A percentile compares a stretch with the other conserved stretches of the same genome.
phyloP scores from a whole-genome alignment of 2,329 filamentous ascomycete species.

The Beauveria sp. region DNA sequence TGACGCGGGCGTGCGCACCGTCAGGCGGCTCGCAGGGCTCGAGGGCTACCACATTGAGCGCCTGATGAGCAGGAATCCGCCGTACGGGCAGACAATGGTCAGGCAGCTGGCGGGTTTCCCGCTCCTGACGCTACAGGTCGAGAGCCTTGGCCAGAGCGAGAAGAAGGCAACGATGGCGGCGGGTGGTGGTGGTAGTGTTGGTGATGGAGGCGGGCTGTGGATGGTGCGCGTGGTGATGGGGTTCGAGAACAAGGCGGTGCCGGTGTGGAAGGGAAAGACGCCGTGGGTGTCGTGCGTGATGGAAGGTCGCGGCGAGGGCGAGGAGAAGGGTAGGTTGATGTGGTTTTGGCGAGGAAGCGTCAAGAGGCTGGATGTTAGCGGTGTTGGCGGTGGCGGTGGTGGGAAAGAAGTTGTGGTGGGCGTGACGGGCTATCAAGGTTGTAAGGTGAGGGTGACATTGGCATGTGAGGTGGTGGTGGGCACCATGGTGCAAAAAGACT shows the following conservation, averaged over 20 bases:
- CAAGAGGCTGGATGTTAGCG: constrained; percentile 42
- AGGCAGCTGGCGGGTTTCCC: constrained; percentile 65
- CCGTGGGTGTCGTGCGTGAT: constrained; percentile 69
- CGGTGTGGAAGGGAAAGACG: constrained; percentile 54
- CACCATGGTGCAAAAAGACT: constrained; percentile 32
- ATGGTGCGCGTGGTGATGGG: constrained; percentile 59
- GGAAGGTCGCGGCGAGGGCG: constrained; percentile 31
- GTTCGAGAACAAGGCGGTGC: constrained; percentile 58
- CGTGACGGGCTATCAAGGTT: constrained; percentile 43
- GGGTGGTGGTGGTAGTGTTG: too few species aligned
- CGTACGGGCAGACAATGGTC: constrained; percentile 67
- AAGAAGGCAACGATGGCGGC: not conserved
- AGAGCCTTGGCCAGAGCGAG: constrained; percentile 6
- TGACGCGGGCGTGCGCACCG: constrained; percentile 59
- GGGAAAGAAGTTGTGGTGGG: constrained; percentile 49
- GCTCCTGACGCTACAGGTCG: constrained; percentile 31
- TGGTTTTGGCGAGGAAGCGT: constrained; percentile 62
- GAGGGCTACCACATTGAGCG: constrained; percentile 70
- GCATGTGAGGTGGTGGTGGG: constrained; percentile 82
- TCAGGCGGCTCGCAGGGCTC: constrained; percentile 60
- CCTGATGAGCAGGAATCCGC: constrained; percentile 69
- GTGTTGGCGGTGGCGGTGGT: constrained; percentile 22
- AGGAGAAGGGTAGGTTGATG: constrained; percentile 36
- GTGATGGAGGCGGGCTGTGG: constrained; percentile 13
- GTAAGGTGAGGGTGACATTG: constrained; percentile 58